Evolutionary conservation across 1,139 yeast species (phyloP), one percentile per base, ranked within the genome.

Genomic region (Diutina rugosa): DNA sequence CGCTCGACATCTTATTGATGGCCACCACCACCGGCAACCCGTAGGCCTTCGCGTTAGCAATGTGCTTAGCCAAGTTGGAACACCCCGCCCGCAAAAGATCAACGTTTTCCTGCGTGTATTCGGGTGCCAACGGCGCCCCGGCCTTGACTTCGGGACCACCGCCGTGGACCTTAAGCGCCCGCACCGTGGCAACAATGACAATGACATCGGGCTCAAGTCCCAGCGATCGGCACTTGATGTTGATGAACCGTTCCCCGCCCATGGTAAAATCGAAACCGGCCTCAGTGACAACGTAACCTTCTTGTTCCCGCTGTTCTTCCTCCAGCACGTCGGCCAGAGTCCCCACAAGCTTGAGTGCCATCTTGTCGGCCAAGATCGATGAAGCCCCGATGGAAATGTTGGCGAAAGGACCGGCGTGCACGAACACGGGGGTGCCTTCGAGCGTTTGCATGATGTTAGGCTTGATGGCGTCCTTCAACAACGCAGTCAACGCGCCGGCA

Each of bases 141-240:
- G 99, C 96, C 72, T 89, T 89, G 62, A 93, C 98, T 65, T 90
- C 97, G 48, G 98, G 96, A 61, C 97, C 99, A 67, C 98, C 99
- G 63, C 99, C 99, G 70, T 93, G 99, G 55, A 90, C 90, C 76
- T 93, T 93, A 71, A 93, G 81, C 46, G 99, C 99, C 72, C 98
- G 85, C 53, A 90, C 96, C 55, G 99, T 93, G 56, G 99, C 98
- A 57, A 93, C 99, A 68, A 93, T 87, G 58, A 93, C 96, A 62
- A 91, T 90, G 57, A 86, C 90, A 68, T 93, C 97, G 49, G 99
- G 99, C 26, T 79, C 79, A 61, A 91, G 80, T 2, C 97, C 98
- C 7, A 96, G 86, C 35, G 95, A 82, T 69, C 99, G 84, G 74
- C 97, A 90, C 76, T 93, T 93, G 74, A 93, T 93, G 77, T 93